These are phyloP conservation scores for Chlorella sp. DNA, from an alignment of 139 green algal genomes.

Conservation along the genomic window DNA sequence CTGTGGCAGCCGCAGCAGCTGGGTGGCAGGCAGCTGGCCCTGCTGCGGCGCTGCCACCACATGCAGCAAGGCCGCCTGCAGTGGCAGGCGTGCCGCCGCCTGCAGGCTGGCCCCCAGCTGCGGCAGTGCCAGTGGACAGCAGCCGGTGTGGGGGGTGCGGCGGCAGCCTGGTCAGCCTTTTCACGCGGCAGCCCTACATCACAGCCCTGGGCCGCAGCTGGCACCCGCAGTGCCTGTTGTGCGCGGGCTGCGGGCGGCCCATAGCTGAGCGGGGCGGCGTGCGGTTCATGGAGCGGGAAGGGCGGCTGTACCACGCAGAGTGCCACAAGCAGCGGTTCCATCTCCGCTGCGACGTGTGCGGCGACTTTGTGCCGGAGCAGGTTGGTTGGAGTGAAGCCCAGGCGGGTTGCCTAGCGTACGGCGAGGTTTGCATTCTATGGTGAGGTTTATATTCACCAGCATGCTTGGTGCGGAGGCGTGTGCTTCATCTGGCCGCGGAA, in stretches of 20 bases:
- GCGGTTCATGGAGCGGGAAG: conserved; percentile 25
- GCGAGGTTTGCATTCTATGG: no score
- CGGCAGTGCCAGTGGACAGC: neutral
- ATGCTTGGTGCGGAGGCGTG: neutral
- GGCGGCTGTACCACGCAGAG: conserved; percentile 53
- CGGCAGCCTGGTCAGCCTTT: neutral
- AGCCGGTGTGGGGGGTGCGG: conserved; percentile 52
- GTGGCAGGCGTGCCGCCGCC: neutral
- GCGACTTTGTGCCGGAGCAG: conserved; percentile 49
- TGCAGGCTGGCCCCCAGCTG: neutral
- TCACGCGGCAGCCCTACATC: conserved; percentile 23
- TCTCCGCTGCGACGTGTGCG: conserved; percentile 71
- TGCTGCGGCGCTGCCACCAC: neutral
- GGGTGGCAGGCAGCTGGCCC: neutral
- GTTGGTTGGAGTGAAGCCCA: neutral
- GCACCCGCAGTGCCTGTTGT: conserved; percentile 59
- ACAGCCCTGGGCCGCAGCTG: conserved; percentile 51
- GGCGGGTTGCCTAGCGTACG: no score
- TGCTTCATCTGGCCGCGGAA: no score
- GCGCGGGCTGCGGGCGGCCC: conserved; percentile 55
- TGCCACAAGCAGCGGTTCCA: conserved; percentile 60
- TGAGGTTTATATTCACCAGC: no score
- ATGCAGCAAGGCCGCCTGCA: no score
- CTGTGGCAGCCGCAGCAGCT: neutral
- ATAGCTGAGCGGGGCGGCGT: conserved; percentile 35